phyloP scores from a whole-genome alignment of 139 green algal species.

The Chlamydomonas applanata region DNA sequence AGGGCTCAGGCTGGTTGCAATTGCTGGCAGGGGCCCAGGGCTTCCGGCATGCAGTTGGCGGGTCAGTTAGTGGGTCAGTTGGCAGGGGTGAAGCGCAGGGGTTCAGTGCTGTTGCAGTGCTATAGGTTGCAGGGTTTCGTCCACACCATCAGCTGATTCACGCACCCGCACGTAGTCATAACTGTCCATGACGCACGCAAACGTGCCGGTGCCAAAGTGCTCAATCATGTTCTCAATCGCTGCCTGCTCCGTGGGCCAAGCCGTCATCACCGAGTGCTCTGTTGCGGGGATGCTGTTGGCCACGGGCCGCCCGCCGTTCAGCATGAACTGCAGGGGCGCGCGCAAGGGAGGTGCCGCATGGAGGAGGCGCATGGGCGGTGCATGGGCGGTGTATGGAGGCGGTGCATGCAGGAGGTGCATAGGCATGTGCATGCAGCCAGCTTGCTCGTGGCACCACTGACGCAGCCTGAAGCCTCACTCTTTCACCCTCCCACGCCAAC shows the following conservation, averaged over 20 bases:
- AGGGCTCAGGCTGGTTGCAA: too few relatives aligned
- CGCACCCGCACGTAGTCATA: slow-evolving; percentile 74
- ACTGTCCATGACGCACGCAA: slow-evolving; percentile 86
- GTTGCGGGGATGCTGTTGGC: slow-evolving; percentile 80
- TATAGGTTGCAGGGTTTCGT: too few relatives aligned
- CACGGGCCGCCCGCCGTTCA: slow-evolving; percentile 82
- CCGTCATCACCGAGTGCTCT: slow-evolving; percentile 92
- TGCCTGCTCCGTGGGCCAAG: slow-evolving; percentile 74
- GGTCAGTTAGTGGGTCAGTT: too few relatives aligned
- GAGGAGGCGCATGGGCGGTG: too few relatives aligned
- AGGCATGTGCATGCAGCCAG: not conserved
- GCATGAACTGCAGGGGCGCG: slow-evolving; percentile 62
- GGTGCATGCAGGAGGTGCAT: not conserved
- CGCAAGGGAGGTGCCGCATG: not conserved
- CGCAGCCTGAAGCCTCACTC: too few relatives aligned
- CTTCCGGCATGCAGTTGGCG: not conserved
- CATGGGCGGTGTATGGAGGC: too few relatives aligned
- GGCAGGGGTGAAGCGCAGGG: too few relatives aligned
- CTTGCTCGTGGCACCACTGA: not conserved
- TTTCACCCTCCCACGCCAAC: too few relatives aligned
- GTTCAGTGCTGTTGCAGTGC: too few relatives aligned
- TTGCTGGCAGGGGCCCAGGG: not conserved
- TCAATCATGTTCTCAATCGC: slow-evolving; percentile 90
- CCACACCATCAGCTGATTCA: too few relatives aligned
- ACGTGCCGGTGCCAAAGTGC: slow-evolving; percentile 76